Evolutionary conservation across 108 stramenopile genomes (phyloP), one percentile per base, ranked within the genome.

Genomic region (Nitzschia palea): DNA sequence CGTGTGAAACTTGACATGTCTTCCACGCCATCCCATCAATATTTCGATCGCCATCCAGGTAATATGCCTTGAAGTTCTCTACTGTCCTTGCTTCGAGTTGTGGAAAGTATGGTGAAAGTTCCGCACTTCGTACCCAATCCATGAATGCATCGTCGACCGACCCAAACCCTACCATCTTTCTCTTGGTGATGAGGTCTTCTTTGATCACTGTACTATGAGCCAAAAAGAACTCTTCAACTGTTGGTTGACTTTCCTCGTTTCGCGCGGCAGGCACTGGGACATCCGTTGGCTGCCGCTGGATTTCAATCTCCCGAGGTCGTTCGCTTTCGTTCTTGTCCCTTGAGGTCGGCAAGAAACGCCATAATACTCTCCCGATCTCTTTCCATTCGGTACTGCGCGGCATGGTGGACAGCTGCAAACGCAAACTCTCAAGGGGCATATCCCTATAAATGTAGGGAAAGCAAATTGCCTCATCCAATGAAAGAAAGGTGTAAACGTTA

Each of bases 21-120:
- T n/a, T n/a, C 86, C 86, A 87, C 10, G 70, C 55, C 18, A 87
- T 62, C 23, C 86, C 82, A 65, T 87, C 80, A 26, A 87, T 59
- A 20, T 70, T 68, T 0, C 68, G 55, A 36, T 60, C 40, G 17
- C 80, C 78, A 45, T 79, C 71, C 18, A 87, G 71, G 56, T 79
- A 86, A 25, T 76, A 44, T 28, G 42, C 55, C 47, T 60, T 58
- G 62, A 86, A 86, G 34, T 61, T 31, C 2, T 73, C 74, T 29
- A 72, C 36, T 15, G 48, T 60, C 23, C 36, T 55, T 32, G 31
- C 61, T 37, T 55, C 73, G 31, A 20, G 1, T 18, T 28, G 28
- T 4, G 59, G 45, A 44, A 65, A 55, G 25, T 28, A 53, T 15
- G 63, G 70, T 17, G 69, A 77, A 18, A 26, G 18, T 8, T 35